phyloP scores from a whole-genome alignment of 768 basidiomycete species.

The Naganishia vishniacii region DNA sequence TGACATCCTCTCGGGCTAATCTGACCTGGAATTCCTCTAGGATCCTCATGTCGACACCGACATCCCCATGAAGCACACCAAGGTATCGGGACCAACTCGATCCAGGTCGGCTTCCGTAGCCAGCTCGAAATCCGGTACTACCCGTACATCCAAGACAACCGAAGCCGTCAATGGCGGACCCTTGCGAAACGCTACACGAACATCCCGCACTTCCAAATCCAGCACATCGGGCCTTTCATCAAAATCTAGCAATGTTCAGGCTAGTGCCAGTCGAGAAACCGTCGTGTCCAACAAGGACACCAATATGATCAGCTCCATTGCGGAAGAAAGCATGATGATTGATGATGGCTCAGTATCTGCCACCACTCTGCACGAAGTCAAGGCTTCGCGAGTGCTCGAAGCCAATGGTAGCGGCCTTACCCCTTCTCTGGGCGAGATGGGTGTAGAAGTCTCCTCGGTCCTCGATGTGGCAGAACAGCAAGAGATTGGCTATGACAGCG shows the following conservation, averaged over 20 bases:
- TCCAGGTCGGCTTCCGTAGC: conserved; percentile 65
- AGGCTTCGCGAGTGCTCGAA: conserved; percentile 6
- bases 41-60: conserved; percentile 54
- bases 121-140: conserved; percentile 42
- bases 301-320: conserved; percentile 28
- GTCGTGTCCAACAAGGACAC: conserved; percentile 30
- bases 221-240: conserved; percentile 27
- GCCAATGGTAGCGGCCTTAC: conserved; percentile 27
- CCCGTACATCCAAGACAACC: conserved; percentile 11
- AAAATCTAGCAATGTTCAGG: conserved; percentile 31
- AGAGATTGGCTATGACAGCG: conserved; percentile 40
- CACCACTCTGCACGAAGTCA: conserved; percentile 39
- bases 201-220: conserved; percentile 20
- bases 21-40: conserved; percentile 47
- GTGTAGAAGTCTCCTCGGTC: conserved; percentile 25
- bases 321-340: conserved; percentile 26
- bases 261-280: conserved; percentile 38
- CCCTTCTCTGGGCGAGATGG: conserved; percentile 27
- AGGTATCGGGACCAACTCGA: conserved; percentile 57
- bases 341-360: conserved; percentile 36
- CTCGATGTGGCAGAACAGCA: conserved; percentile 41
- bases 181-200: conserved; percentile 1
- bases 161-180: conserved; percentile 35
- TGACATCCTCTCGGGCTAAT: conserved; percentile 27
- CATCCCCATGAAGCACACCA: conserved; percentile 53